These are phyloP conservation scores for Auriculariales sp. DNA, from an alignment of 768 basidiomycete genomes.

Conservation along the genomic window DNA sequence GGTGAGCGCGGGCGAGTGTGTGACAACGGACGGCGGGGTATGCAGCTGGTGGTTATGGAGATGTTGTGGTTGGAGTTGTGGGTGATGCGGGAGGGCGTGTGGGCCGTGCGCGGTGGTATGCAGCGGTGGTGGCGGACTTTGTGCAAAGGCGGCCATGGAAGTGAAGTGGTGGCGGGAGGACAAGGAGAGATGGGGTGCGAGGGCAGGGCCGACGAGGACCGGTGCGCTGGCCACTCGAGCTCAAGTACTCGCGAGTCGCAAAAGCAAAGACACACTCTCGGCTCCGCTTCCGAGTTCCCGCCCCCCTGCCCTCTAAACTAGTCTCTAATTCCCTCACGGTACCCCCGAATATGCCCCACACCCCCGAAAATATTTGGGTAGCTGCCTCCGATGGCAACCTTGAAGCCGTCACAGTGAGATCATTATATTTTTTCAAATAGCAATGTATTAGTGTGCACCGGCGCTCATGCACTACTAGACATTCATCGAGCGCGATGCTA, in stretches of 20 bases:
- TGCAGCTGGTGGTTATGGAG: background rate
- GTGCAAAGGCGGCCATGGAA: slow-evolving; percentile 15
- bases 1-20: background rate
- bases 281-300: no score
- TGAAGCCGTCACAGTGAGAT: slow-evolving; percentile 48
- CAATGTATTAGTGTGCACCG: slow-evolving; percentile 3
- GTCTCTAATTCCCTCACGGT: no score
- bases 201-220: slow-evolving; percentile 14
- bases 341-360: background rate
- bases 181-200: slow-evolving; percentile 18
- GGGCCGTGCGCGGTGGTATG: slow-evolving; percentile 12
- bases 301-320: no score
- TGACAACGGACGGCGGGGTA: background rate
- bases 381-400: slow-evolving; percentile 87
- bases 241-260: no score
- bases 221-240: slow-evolving; percentile 24
- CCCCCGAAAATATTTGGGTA: slow-evolving; percentile 71
- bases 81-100: background rate
- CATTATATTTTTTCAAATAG: slow-evolving; percentile 1
- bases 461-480: background rate
- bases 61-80: background rate
- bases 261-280: no score
- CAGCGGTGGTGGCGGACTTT: slow-evolving; percentile 12
- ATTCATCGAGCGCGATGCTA: slow-evolving; percentile 11
- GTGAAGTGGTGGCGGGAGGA: slow-evolving; percentile 11